phyloP scores from a whole-genome alignment of 2,329 filamentous ascomycete genomes.

The Penicillium aurantiogriseum region DNA sequence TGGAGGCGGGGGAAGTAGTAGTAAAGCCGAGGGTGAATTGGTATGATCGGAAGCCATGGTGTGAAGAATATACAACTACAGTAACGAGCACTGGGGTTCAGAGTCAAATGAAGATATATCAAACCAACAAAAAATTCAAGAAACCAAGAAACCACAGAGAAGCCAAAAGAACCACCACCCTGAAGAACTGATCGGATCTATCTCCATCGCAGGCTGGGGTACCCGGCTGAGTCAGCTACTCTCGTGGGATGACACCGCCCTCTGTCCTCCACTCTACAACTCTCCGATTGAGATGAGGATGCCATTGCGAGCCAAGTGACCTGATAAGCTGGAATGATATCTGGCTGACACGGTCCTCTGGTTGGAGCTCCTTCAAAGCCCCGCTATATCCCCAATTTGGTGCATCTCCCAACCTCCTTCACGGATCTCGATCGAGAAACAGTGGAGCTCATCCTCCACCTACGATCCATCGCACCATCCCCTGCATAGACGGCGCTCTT shows the following conservation, averaged over 20 bases:
- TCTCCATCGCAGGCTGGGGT: slow-evolving; percentile 6
- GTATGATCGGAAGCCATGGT: slow-evolving; percentile 26
- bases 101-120: not conserved
- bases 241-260: slow-evolving; percentile 3
- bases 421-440: slow-evolving; percentile 4
- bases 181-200: slow-evolving; percentile 1
- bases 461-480: slow-evolving; percentile 13
- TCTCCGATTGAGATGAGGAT: slow-evolving; percentile 19
- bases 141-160: not conserved
- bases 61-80: slow-evolving; percentile 7
- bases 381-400: slow-evolving; percentile 32
- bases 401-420: slow-evolving; percentile 2
- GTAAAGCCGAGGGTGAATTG: slow-evolving; percentile 43
- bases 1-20: slow-evolving; percentile 63
- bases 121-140: not conserved
- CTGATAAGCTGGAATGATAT: slow-evolving; percentile 32
- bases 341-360: slow-evolving; percentile 30
- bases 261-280: slow-evolving; percentile 2
- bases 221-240: slow-evolving; percentile 7
- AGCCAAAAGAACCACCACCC: not conserved
- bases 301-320: slow-evolving; percentile 33
- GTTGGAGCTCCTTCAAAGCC: slow-evolving; percentile 46
- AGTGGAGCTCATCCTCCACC: slow-evolving; percentile 20
- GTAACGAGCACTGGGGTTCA: not conserved
- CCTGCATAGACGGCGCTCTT: slow-evolving; percentile 10